Evolutionary conservation across 2,329 filamentous ascomycete species (phyloP), one percentile per base, ranked within the genome.

Genomic region (Colletotrichum abscissum): DNA sequence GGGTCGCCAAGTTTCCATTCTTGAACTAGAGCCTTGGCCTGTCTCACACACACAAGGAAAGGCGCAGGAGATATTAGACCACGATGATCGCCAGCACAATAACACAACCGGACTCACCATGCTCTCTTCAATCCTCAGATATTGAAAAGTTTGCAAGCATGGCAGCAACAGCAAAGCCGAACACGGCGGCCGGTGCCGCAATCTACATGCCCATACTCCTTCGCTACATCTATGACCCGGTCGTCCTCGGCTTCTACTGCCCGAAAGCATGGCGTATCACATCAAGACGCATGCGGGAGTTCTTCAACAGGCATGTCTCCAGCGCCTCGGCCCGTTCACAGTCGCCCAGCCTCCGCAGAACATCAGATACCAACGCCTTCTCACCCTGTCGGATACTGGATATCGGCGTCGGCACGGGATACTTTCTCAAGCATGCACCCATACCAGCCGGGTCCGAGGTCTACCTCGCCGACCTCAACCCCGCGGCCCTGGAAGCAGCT

Each of bases 321-420:
- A 63, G 64, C 2, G 73, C 81, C 8, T 78, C 80, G 79, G 2
- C 78, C 81, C 54, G 83, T 80, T 76, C 70, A 65, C 54, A 72
- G 76, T 78, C 83, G 62, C 78, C 80, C 14, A 35, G 71, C 8
- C 16, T 9, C 1, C 1, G 12, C 46, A 8, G 22, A 22, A 16
- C 22, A 58, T 9, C 22, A 16, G n/a, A 16, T 28, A 16, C 16
- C 38, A 35, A 35, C 11, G n/a, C 16, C 3, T 11, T 16, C 6
- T 59, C 69, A 4, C 16, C 63, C 4, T 65, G 30, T 3, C 74
- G 76, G n/a, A 83, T 84, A 66, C 78, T 85, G 8, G 82, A 85
- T 72, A 77, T 83, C 19, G 83, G 83, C 57, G 82, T 84, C 14
- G 83, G 80, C 1, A 81, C 80, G 1, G 82, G 82, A 3, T 85